These are phyloP conservation scores for Termitomyces heimii DNA, from an alignment of 768 basidiomycete genomes.

Conservation along the genomic window DNA sequence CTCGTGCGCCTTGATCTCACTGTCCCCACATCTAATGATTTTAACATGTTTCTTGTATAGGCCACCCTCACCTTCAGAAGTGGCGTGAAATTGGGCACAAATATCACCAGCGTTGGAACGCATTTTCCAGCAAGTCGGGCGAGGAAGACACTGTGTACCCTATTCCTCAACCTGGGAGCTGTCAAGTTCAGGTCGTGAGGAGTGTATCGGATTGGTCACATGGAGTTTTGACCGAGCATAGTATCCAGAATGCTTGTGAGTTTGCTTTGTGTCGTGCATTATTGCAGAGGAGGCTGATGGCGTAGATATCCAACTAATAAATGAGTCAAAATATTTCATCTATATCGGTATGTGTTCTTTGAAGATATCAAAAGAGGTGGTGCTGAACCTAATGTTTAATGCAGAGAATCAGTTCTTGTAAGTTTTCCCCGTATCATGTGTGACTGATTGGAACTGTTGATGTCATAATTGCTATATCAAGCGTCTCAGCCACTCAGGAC, in stretches of 20 bases:
- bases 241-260: slow-evolving; percentile 92
- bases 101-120: slow-evolving; percentile 66
- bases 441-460: neutral
- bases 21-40: neutral
- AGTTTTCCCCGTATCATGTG: slow-evolving; percentile 20
- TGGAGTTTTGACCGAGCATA: slow-evolving; percentile 83
- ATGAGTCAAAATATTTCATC: slow-evolving; percentile 81
- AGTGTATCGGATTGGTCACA: slow-evolving; percentile 96
- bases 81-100: slow-evolving; percentile 53
- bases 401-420: slow-evolving; percentile 86
- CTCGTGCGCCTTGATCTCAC: slow-evolving; percentile 24
- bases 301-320: slow-evolving; percentile 56
- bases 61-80: slow-evolving; percentile 62
- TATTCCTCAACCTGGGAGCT: slow-evolving; percentile 40
- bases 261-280: slow-evolving; percentile 8
- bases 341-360: slow-evolving; percentile 67
- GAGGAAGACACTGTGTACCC: slow-evolving; percentile 33
- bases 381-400: slow-evolving; percentile 8
- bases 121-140: neutral
- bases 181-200: slow-evolving; percentile 76
- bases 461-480: slow-evolving; percentile 19
- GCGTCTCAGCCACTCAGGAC: slow-evolving; percentile 68
- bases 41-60: slow-evolving; percentile 14
- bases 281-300: neutral
- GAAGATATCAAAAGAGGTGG: neutral